These are phyloP conservation scores for Citrus hindsii DNA, from an alignment of 345 rosid genomes.

Conservation along the genomic window DNA sequence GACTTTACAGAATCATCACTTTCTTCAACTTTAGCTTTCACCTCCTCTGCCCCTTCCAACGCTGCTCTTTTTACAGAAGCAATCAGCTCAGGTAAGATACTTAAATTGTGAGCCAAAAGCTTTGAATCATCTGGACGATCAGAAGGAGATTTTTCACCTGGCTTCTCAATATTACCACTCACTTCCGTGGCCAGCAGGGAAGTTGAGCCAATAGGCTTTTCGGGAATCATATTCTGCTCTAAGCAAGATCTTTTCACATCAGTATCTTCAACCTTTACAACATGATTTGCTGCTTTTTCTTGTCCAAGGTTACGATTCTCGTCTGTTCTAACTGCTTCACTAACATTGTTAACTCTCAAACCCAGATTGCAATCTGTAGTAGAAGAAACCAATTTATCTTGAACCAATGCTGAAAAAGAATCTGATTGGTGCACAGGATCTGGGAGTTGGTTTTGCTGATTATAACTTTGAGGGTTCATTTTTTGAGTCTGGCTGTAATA, in stretches of 20 bases:
- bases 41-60: conserved; percentile 73
- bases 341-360: conserved; percentile 12
- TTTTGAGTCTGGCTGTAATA: conserved; percentile 34
- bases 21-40: conserved; percentile 56
- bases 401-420: conserved; percentile 30
- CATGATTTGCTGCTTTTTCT: conserved; percentile 31
- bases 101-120: conserved; percentile 43
- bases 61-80: conserved; percentile 76
- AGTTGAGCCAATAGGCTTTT: conserved; percentile 20
- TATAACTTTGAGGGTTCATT: conserved; percentile 27
- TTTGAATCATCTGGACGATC: conserved; percentile 36
- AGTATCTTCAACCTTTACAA: conserved; percentile 22
- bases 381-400: conserved; percentile 13
- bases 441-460: conserved; percentile 27
- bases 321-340: conserved; percentile 34
- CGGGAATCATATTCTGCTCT: conserved; percentile 21
- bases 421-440: conserved; percentile 27
- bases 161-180: conserved; percentile 17
- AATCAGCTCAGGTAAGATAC: conserved; percentile 61
- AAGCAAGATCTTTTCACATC: conserved; percentile 16
- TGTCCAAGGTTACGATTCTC: conserved; percentile 30
- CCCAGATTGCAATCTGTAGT: conserved; percentile 14
- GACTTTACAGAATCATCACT: conserved; percentile 23
- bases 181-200: conserved; percentile 22
- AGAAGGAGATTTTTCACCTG: conserved; percentile 36